Percentiles rank a stretch among this genome's conserved stretches.
phyloP scores from a whole-genome alignment of 495 filamentous ascomycete species.

The Xylaria sp. region DNA sequence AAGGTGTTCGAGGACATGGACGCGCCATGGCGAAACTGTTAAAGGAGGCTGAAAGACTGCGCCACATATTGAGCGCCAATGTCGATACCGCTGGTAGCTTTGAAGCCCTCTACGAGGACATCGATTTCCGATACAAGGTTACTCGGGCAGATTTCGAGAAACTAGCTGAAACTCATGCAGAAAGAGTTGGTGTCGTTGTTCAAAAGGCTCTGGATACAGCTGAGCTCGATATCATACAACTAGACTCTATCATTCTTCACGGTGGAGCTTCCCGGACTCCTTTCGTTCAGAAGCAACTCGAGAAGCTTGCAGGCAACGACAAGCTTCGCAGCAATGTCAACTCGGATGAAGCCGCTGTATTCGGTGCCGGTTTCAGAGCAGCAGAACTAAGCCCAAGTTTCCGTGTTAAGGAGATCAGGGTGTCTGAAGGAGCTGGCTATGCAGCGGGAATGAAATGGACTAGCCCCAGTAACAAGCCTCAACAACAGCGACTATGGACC shows the following conservation, averaged over 20 bases:
- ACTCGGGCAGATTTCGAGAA: constrained; percentile 83
- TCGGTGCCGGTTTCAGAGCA: constrained; percentile 94
- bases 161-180: constrained; percentile 71
- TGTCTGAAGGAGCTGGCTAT: constrained; percentile 75
- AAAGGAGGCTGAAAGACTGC: constrained; percentile 87
- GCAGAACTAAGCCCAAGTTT: constrained; percentile 92
- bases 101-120: constrained; percentile 86
- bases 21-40: constrained; percentile 85
- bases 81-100: constrained; percentile 79
- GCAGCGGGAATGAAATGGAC: constrained; percentile 76
- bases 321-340: constrained; percentile 96
- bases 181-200: constrained; percentile 72
- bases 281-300: constrained; percentile 90
- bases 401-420: constrained; percentile 93
- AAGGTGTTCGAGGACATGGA: constrained; percentile 73
- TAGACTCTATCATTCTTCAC: constrained; percentile 92
- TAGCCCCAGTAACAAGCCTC: constrained; percentile 66
- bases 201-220: constrained; percentile 76
- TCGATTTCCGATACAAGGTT: constrained; percentile 93
- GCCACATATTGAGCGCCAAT: constrained; percentile 94
- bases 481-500: constrained; percentile 75
- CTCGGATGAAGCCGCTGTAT: constrained; percentile 94
- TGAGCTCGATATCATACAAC: constrained; percentile 72
- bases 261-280: constrained; percentile 91
- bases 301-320: constrained; percentile 72